A percentile compares a stretch with the other conserved stretches of the same genome.
These are phyloP conservation scores for Termitomyces sp. DNA, from an alignment of 1,284 basidiomycete genomes.

Conservation along the genomic window DNA sequence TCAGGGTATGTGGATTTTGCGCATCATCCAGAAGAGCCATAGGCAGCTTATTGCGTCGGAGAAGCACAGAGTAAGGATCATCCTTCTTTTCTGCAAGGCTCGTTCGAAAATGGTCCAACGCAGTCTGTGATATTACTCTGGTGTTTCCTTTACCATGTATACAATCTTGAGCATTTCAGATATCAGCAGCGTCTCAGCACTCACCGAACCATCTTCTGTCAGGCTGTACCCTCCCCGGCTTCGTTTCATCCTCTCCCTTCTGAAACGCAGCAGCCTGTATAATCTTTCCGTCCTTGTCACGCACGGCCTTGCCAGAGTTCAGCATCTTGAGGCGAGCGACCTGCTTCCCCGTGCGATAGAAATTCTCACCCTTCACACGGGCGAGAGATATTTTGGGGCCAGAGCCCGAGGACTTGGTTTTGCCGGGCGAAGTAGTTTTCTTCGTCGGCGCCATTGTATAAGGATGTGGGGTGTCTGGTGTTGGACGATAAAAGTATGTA, in stretches of 20 bases:
- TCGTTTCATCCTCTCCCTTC: constrained; percentile 84
- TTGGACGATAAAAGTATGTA: background rate
- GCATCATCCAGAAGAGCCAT: constrained; percentile 92
- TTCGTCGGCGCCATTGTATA: constrained; percentile 50
- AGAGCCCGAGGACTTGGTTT: constrained; percentile 50
- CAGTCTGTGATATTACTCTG: constrained; percentile 94
- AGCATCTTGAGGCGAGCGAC: constrained; percentile 85
- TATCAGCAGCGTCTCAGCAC: constrained; percentile 26
- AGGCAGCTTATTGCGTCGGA: constrained; percentile 89
- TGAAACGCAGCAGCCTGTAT: constrained; percentile 91
- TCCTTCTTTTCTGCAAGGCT: constrained; percentile 78
- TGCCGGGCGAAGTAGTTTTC: constrained; percentile 41
- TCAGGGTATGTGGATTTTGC: constrained; percentile 69
- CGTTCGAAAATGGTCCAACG: constrained; percentile 90
- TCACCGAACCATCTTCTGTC: constrained; percentile 94
- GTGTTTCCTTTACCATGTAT: constrained; percentile 72
- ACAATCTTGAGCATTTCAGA: background rate
- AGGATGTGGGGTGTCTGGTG: background rate
- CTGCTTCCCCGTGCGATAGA: constrained; percentile 89
- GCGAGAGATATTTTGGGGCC: constrained; percentile 52
- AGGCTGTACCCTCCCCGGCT: constrained; percentile 85
- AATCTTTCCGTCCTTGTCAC: constrained; percentile 87
- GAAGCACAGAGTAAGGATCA: constrained; percentile 91
- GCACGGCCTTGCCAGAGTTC: constrained; percentile 82
- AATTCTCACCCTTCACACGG: constrained; percentile 87